Base-by-base conservation (phyloP, 2,329 filamentous ascomycete species). In the Aspergillus tubingensis region DNA sequence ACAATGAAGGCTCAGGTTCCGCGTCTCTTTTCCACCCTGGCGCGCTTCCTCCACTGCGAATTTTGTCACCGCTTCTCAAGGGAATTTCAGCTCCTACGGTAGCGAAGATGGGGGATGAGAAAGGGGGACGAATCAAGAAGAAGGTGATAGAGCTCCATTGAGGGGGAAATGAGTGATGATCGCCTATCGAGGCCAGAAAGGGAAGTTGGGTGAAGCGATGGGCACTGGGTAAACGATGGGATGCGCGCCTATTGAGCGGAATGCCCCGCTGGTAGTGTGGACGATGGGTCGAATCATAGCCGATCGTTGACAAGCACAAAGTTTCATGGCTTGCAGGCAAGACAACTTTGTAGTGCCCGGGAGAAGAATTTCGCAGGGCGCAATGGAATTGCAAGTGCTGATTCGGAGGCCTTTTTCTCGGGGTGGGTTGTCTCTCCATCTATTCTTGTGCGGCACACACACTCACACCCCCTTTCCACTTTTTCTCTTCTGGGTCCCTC, bases 251-350 rank as follows among this genome's bases (percentile, higher is more conserved):
- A 60, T 60, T 57, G 49, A 63, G 53, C 55, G 44, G 56, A 61
- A 58, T 48, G 36, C 52, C 38, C 38, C 52, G 36, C 23, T 23
- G 11, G 38, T 43, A 19, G 27, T 11, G 17, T 43, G 17, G 39
- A 43, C 21, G 21, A 54, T 54, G 48, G 58, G 59, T 51, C 53
- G 61, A 65, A 59, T 56, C 39, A 61, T 17, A 17, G 41, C 54
- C 38, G 49, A 54, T 56, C 49, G 58, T 61, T 47, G 55, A 58
- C 36, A 32, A 50, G 27, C 43, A 57, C 62, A 64, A 55, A 56
- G 56, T 64, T 36, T 64, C 59, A 64, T 65, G 61, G 63, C 63
- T 62, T 63, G 61, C 63, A 65, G 61, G 48, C 54, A 15, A 23
- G 19, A 23, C 41, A 36, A 44, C 41, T 23, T 5, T 44, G 8